phyloP scores from a whole-genome alignment of 2,329 filamentous ascomycete genomes.

The Trichoderma koningii region DNA sequence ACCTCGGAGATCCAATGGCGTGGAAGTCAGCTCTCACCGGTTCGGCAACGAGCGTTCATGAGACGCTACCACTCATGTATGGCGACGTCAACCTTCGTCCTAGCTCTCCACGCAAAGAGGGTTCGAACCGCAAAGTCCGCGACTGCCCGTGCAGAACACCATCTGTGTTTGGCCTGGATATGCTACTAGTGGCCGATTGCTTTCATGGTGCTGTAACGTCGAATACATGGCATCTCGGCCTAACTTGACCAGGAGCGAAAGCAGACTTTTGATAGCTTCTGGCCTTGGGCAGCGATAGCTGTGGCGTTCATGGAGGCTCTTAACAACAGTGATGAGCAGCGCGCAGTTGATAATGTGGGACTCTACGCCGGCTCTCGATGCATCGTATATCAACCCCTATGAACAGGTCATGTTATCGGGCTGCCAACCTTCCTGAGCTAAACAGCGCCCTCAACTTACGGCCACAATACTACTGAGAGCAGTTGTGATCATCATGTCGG shows the following conservation, averaged over 20 bases:
- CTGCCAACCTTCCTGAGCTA: neutral
- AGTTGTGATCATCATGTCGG: neutral
- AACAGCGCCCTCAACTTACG: neutral
- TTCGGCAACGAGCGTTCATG: conserved; percentile 19
- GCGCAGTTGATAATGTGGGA: conserved; percentile 23
- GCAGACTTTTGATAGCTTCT: conserved; percentile 13
- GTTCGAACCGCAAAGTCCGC: conserved; percentile 22
- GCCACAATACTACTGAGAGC: neutral
- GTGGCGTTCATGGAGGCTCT: conserved; percentile 22
- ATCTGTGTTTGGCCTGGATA: neutral
- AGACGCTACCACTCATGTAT: conserved; percentile 27
- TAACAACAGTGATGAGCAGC: neutral
- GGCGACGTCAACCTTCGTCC: conserved; percentile 24
- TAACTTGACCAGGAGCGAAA: conserved; percentile 30
- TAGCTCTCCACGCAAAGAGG: neutral
- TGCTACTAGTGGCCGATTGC: conserved; percentile 5
- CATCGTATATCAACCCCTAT: neutral
- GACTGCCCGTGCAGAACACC: neutral
- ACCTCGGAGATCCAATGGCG: neutral
- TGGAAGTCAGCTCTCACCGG: conserved; percentile 8
- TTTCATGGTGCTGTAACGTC: conserved; percentile 1
- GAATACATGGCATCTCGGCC: conserved; percentile 32
- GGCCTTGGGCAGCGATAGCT: conserved; percentile 34
- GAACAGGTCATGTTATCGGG: neutral
- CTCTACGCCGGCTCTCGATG: conserved; percentile 16